Percentiles rank a stretch among this genome's conserved stretches.
Evolutionary conservation across 352 stramenopile genomes (phyloP).

Genomic region (Stramenopiles sp.): DNA sequence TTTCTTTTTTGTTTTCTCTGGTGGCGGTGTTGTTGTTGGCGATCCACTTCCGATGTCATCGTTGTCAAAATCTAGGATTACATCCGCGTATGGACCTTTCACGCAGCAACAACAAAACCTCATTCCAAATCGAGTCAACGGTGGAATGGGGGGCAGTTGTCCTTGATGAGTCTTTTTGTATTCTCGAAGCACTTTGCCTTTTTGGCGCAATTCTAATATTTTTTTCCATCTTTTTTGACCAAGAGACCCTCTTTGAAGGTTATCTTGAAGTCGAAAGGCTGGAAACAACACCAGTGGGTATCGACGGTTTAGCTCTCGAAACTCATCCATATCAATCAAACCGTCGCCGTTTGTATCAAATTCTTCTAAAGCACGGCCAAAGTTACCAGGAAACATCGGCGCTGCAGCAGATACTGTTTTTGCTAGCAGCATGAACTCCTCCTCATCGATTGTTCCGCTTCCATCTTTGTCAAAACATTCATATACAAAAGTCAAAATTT

Average conservation of each 20-base stretch:
- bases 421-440: slow-evolving; percentile 42
- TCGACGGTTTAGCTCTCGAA: slow-evolving; percentile 64
- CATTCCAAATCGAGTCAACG: too few relatives aligned
- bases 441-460: slow-evolving; percentile 45
- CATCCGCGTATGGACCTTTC: too few relatives aligned
- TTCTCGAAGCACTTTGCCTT: too few relatives aligned
- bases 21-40: too few relatives aligned
- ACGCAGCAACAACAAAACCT: too few relatives aligned
- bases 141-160: too few relatives aligned
- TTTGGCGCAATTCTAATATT: too few relatives aligned
- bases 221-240: slow-evolving; percentile 48
- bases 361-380: slow-evolving; percentile 50
- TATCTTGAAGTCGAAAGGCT: slow-evolving; percentile 65
- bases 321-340: slow-evolving; percentile 71
- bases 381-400: slow-evolving; percentile 55
- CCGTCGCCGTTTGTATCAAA: slow-evolving; percentile 72
- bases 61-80: too few relatives aligned
- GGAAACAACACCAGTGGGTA: slow-evolving; percentile 72
- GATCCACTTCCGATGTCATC: too few relatives aligned
- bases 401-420: slow-evolving; percentile 58
- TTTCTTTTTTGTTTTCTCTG: too few relatives aligned
- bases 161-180: too few relatives aligned
- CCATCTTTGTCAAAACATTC: slow-evolving; percentile 58
- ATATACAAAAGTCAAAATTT: slow-evolving; percentile 73
- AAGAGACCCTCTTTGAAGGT: slow-evolving; percentile 63